phyloP scores from a whole-genome alignment of 2,329 filamentous ascomycete genomes.

The Fusarium avenaceum region DNA sequence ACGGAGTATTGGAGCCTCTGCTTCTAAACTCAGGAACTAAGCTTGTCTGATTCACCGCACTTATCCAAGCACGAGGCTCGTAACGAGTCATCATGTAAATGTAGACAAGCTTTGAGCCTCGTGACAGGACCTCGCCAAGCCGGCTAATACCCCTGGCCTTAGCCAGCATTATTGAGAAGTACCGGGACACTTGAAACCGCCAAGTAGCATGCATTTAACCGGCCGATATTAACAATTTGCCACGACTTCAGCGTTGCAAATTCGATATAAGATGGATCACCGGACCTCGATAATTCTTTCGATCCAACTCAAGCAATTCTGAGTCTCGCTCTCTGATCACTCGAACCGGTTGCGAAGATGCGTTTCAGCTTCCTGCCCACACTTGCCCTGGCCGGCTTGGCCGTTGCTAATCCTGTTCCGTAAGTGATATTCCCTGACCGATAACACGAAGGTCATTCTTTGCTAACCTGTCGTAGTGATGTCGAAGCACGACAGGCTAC shows the following conservation, averaged over 20 bases:
- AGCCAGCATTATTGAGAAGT: not conserved
- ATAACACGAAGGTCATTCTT: fast-evolving
- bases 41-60: too few relatives aligned
- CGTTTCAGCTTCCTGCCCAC: constrained; percentile 21
- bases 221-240: not conserved
- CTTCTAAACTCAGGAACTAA: too few relatives aligned
- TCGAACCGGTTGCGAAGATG: constrained; percentile 7
- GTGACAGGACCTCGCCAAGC: not conserved
- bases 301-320: not conserved
- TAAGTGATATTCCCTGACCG: not conserved
- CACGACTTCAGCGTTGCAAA: not conserved
- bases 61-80: too few relatives aligned
- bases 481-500: constrained; percentile 6
- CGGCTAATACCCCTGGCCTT: constrained; percentile 18
- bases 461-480: not conserved
- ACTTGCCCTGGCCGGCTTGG: constrained; percentile 12
- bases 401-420: constrained; percentile 17
- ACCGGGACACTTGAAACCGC: not conserved
- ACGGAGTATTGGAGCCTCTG: too few relatives aligned
- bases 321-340: not conserved
- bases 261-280: not conserved
- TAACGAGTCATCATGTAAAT: not conserved
- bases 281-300: fast-evolving
- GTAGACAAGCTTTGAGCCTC: not conserved
- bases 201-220: constrained; percentile 8